Evolutionary conservation across 495 filamentous ascomycete species (phyloP).

Genomic region (Neurospora pannonica): DNA sequence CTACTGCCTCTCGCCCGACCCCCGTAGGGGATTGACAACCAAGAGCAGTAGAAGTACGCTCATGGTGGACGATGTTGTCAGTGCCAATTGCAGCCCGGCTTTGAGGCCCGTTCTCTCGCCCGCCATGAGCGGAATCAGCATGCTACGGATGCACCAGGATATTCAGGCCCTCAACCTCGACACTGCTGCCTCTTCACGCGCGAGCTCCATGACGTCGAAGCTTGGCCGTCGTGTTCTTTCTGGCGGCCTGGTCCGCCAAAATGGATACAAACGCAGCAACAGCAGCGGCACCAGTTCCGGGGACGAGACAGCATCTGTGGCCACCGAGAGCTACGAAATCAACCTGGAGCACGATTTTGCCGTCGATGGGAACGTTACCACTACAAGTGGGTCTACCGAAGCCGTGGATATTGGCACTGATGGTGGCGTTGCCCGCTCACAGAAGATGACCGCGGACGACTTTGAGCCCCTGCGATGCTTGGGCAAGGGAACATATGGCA

Average conservation of each 20-base stretch:
- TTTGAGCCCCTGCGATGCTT: conserved; percentile 92
- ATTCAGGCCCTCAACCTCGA: conserved; percentile 45
- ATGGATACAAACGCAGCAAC: conserved; percentile 15
- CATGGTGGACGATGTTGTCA: conserved; percentile 43
- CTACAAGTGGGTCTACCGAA: conserved; percentile 35
- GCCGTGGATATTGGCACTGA: conserved; percentile 34
- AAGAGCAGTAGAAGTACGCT: conserved; percentile 17
- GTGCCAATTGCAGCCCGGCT: conserved; percentile 50
- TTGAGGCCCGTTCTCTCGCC: conserved; percentile 49
- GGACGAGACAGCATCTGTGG: conserved; percentile 32
- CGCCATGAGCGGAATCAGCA: conserved; percentile 59
- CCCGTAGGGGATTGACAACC: conserved; percentile 21
- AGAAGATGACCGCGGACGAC: conserved; percentile 86
- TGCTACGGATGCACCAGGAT: conserved; percentile 67
- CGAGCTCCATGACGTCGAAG: conserved; percentile 37
- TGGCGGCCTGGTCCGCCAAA: conserved; percentile 11
- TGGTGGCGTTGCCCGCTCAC: conserved; percentile 32
- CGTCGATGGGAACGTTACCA: not conserved
- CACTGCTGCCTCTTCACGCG: conserved; percentile 28
- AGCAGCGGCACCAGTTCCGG: conserved; percentile 27
- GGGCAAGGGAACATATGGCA: conserved; percentile 92
- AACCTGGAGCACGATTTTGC: conserved; percentile 81
- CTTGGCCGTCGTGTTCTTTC: conserved; percentile 11
- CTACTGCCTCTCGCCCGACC: conserved; percentile 33
- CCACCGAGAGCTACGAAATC: conserved; percentile 70